Percentiles rank a stretch among this genome's conserved stretches.
Conservation (phyloP, 257 asterid genomes). For the Lycium ferocissimum region DNA sequence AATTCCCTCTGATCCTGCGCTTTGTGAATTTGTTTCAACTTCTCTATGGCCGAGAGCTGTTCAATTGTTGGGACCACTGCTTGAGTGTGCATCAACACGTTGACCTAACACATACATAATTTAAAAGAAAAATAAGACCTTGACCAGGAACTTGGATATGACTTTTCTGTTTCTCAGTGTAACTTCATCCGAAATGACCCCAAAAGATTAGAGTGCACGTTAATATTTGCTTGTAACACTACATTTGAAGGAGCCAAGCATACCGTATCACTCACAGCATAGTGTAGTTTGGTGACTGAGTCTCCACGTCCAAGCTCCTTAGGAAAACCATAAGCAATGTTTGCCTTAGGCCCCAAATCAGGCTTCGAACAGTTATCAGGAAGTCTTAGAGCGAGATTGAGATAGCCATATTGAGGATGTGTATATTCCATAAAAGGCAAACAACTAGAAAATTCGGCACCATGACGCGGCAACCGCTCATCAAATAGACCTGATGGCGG, state of each 20-base stretch:
- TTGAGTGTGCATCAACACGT: conserved; percentile 66
- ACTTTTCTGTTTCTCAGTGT: background rate
- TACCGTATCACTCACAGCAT: conserved; percentile 15
- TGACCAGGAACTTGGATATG: background rate
- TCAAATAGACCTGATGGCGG: conserved; percentile 25
- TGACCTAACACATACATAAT: conserved; percentile 57
- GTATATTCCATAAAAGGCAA: conserved; percentile 26
- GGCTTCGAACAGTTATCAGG: conserved; percentile 5
- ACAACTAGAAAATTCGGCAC: conserved; percentile 15
- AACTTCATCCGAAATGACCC: background rate
- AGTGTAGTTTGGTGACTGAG: conserved; percentile 27
- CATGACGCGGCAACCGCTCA: conserved; percentile 25
- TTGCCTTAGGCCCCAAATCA: conserved; percentile 24
- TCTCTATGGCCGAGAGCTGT: conserved; percentile 40
- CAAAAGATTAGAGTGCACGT: background rate
- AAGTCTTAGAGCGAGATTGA: conserved; percentile 14
- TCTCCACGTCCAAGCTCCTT: conserved; percentile 21
- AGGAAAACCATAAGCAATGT: conserved; percentile 26
- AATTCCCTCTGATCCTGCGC: conserved; percentile 31
- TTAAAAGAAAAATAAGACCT: conserved; percentile 2
- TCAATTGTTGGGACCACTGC: conserved; percentile 41
- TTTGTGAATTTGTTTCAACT: conserved; percentile 43
- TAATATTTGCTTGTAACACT: background rate
- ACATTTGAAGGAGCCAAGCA: background rate
- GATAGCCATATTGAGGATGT: conserved; percentile 26